Conservation (phyloP, 2,329 filamentous ascomycete genomes). For the Hypoxylon rubiginosum region DNA sequence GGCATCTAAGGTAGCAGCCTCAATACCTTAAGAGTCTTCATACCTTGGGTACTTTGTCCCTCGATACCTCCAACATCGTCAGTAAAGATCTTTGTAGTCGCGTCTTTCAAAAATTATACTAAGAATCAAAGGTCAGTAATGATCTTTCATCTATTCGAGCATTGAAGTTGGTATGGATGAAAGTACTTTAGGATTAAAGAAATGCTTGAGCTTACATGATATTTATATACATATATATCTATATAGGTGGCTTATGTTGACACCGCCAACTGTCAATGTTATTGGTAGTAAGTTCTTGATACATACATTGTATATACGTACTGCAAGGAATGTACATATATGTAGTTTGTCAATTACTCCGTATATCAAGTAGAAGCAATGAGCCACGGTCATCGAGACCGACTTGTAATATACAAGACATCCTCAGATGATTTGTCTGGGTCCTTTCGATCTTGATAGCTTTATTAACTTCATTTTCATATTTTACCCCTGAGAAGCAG, state of each 20-base stretch:
- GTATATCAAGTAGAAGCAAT: neutral
- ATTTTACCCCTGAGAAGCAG: neutral
- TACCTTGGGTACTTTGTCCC: neutral
- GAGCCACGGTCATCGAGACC: neutral
- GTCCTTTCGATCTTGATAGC: neutral
- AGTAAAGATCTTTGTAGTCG: neutral
- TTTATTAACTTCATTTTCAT: neutral
- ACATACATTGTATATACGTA: neutral
- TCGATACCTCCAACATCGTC: neutral
- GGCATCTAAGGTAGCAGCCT: neutral
- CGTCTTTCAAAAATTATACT: neutral
- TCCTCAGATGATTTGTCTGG: neutral
- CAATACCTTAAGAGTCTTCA: too few relatives aligned
- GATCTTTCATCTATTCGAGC: neutral
- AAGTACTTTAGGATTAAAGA: neutral
- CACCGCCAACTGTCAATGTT: neutral
- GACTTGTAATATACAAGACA: neutral
- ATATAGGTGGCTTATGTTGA: neutral
- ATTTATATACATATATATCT: neutral
- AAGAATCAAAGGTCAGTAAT: neutral
- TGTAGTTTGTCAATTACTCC: too few relatives aligned
- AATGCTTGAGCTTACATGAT: slow-evolving; percentile 4
- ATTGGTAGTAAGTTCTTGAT: neutral
- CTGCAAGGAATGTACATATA: too few relatives aligned
- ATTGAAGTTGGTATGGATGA: neutral